Conservation (phyloP, 352 stramenopile species). For the Pythium utonaiense region DNA sequence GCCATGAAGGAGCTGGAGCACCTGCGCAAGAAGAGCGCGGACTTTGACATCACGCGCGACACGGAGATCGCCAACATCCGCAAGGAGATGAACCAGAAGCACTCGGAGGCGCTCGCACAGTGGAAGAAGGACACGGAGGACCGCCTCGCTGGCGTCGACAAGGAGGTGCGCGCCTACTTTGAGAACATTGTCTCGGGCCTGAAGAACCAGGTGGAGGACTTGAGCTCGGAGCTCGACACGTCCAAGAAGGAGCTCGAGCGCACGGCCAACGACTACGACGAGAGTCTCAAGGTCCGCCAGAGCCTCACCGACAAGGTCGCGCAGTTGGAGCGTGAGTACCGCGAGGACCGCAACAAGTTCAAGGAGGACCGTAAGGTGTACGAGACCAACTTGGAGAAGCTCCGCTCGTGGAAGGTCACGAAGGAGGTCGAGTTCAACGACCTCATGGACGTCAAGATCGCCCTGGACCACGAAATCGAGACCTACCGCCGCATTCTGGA, state of each 20-base stretch:
- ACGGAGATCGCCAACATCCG: constrained; percentile 62
- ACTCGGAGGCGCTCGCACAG: constrained; percentile 63
- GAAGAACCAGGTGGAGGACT: constrained; percentile 61
- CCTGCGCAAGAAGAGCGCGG: constrained; percentile 63
- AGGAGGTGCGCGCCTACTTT: constrained; percentile 73
- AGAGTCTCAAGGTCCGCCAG: constrained; percentile 70
- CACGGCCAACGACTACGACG: constrained; percentile 78
- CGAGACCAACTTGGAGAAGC: constrained; percentile 62
- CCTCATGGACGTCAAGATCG: constrained; percentile 87
- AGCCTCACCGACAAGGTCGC: constrained; percentile 78
- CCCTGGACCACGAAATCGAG: constrained; percentile 70
- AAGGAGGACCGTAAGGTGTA: constrained; percentile 78
- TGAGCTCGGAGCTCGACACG: constrained; percentile 53
- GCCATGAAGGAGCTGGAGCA: constrained; percentile 64
- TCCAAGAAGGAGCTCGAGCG: constrained; percentile 75
- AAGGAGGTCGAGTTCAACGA: constrained; percentile 85
- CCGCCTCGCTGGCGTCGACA: constrained; percentile 60
- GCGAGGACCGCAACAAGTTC: constrained; percentile 67
- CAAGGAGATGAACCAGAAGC: constrained; percentile 76
- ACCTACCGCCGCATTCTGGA: constrained; percentile 81
- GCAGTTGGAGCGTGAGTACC: constrained; percentile 72
- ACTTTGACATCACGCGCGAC: constrained; percentile 72
- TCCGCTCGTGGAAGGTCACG: constrained; percentile 60
- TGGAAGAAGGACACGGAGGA: constrained; percentile 83
- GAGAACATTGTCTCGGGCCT: constrained; percentile 47